Evolutionary conservation across 106 monocot species (phyloP), one percentile per base, ranked within the genome.

Genomic region (Posidonia australis): DNA sequence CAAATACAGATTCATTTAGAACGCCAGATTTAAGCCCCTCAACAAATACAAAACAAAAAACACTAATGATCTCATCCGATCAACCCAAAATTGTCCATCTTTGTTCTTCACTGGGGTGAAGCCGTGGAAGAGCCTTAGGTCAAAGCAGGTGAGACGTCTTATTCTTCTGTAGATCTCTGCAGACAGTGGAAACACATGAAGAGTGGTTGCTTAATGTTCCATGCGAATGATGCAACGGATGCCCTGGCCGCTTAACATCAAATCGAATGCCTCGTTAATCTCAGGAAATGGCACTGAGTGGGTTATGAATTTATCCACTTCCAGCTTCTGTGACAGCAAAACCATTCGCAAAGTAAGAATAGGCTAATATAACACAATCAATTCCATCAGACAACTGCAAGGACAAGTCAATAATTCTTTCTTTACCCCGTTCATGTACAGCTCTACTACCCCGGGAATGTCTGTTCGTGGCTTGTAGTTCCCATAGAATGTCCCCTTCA

Each of bases 401-500:
- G 2, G 9, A 60, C 14, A 20, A 18, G 7, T 0, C 25, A 25
- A 4, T 16, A 13, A 31, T 13, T 60, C 13, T 36, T 31, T 13
- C 9, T 22, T 44, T 76, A 78, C 80, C 80, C 77, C 82, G 43
- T 69, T 75, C 81, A 92, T 56, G 70, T 84, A 92, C 71, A 75
- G 61, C 61, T 92, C 87, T 12, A 92, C 91, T 44, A 92, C 81
- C 0, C 55, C 21, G 62, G 91, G 91, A 21, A 92, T 60, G 62
- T 92, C 84, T 5, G 78, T 66, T 17, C 84, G 82, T 4, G 92
- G 92, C 23, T 85, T 92, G 71, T 92, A 92, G 85, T 92, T 88
- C 18, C 92, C 88, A 42, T 82, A 92, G 78, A 88, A 83, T 25
- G 88, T 92, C 18, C 92, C 88, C 66, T 82, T 85, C 17, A 92